A percentile compares a stretch with the other conserved stretches of the same genome.
These are phyloP conservation scores for Zygnema circumcarinatum DNA, from an alignment of 139 green algal species.

Conservation along the genomic window DNA sequence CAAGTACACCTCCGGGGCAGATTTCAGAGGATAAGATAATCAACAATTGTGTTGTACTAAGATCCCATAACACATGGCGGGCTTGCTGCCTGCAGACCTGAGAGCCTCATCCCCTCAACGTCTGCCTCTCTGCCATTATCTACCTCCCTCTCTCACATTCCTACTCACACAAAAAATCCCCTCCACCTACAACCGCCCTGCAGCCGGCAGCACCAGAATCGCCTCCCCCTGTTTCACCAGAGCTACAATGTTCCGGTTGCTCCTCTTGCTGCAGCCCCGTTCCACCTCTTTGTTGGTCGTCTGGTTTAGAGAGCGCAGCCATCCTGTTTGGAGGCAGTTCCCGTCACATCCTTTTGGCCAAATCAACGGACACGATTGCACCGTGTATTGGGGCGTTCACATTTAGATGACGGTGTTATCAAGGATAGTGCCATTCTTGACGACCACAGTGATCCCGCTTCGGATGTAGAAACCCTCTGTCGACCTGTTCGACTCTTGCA, in stretches of 20 bases:
- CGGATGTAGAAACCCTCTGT: constrained; percentile 93
- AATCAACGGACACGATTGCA: background rate
- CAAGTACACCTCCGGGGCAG: background rate
- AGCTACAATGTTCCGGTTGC: background rate
- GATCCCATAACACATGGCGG: background rate
- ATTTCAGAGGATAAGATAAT: background rate
- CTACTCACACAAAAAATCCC: background rate
- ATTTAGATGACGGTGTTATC: constrained; percentile 64
- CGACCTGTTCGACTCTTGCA: constrained; percentile 88
- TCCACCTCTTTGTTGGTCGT: background rate
- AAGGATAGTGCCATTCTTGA: constrained; percentile 76
- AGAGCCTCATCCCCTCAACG: background rate
- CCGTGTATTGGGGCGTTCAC: background rate
- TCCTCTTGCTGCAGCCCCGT: background rate
- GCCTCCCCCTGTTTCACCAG: background rate
- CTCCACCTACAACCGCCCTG: background rate
- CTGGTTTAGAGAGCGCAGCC: too few species aligned
- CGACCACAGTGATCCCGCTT: constrained; percentile 91
- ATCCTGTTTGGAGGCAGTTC: too few species aligned
- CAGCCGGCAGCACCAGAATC: background rate
- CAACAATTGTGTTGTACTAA: background rate
- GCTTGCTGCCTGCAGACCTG: background rate
- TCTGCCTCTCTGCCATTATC: background rate
- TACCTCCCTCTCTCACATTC: background rate
- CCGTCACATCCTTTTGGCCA: too few species aligned